These are phyloP conservation scores for Xylaria multiplex DNA, from an alignment of 2,329 filamentous ascomycete species.

Conservation along the genomic window DNA sequence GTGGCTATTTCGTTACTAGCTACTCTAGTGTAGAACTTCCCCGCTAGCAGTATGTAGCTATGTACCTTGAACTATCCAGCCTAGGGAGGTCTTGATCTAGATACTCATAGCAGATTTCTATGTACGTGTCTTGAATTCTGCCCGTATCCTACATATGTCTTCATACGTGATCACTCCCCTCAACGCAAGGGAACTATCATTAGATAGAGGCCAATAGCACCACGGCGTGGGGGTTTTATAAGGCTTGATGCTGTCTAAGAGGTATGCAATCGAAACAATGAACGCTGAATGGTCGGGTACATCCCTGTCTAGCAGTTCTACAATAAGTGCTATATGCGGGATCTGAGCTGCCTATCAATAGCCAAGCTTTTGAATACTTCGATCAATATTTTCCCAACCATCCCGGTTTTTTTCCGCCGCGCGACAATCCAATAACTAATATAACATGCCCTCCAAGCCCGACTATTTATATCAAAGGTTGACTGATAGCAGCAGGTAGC, in stretches of 20 bases:
- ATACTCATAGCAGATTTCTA: too few relatives aligned
- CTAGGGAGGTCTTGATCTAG: too few relatives aligned
- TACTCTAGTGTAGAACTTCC: too few relatives aligned
- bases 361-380: not conserved
- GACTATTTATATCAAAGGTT: not conserved
- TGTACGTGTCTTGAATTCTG: too few relatives aligned
- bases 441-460: not conserved
- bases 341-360: not conserved
- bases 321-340: not conserved
- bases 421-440: not conserved
- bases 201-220: too few relatives aligned
- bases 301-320: not conserved
- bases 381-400: constrained; percentile 14
- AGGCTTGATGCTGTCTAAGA: not conserved
- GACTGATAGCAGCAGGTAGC: not conserved
- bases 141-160: too few relatives aligned
- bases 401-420: constrained; percentile 2
- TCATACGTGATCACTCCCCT: too few relatives aligned
- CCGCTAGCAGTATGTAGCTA: too few relatives aligned
- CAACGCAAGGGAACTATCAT: too few relatives aligned
- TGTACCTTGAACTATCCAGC: too few relatives aligned
- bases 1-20: too few relatives aligned
- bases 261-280: not conserved
- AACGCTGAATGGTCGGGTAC: not conserved
- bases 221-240: not conserved